Base-by-base conservation (phyloP, 2,329 filamentous ascomycete genomes). In the Xylariaceae sp. region DNA sequence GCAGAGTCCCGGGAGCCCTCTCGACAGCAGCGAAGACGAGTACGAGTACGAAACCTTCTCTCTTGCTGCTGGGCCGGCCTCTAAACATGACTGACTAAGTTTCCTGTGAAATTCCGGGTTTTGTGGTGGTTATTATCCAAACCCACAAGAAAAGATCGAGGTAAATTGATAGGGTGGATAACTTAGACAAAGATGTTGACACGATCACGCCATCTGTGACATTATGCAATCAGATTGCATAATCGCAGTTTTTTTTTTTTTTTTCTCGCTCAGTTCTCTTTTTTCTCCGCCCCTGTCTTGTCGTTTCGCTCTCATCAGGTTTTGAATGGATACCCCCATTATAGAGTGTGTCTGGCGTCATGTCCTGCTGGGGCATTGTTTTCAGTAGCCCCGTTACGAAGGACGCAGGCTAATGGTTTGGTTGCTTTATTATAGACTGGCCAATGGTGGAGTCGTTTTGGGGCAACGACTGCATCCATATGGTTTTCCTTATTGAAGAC, bases 11-110 rank as follows among this genome's bases (percentile, higher is more conserved):
- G 68, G 71, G 53, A 77, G 73, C 48, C 71, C 71, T 30, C 75
- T 73, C 34, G 78, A 78, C 43, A 80, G 75, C 58, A 81, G 77
- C 52, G 80, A 82, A 48, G 80, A 84, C 39, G 78, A 60, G 32
- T 80, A 81, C 57, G 78, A 80, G 70, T 80, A 80, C 57, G 78
- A 80, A 6, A 72, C 67, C 13, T 73, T 71, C 55, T 70, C 67
- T 5, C 68, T 69, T 2, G 70, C 65, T 49, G 62, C 67, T 7
- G 70, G 69, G 3, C 65, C 71, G 62, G 67, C 67, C 7, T 63
- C 62, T 6, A 63, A 66, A 61, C 62, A 59, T 42, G 64, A 65
- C 47, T 64, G 59, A 63, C 39, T 43, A 29, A 43, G n/a, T 16
- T 22, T 10, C 21, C n/a, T 21, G 12, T 18, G 29, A 22, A 39